These are phyloP conservation scores for Cordyceps fumosorosea DNA, from an alignment of 2,329 filamentous ascomycete genomes.

Conservation along the genomic window DNA sequence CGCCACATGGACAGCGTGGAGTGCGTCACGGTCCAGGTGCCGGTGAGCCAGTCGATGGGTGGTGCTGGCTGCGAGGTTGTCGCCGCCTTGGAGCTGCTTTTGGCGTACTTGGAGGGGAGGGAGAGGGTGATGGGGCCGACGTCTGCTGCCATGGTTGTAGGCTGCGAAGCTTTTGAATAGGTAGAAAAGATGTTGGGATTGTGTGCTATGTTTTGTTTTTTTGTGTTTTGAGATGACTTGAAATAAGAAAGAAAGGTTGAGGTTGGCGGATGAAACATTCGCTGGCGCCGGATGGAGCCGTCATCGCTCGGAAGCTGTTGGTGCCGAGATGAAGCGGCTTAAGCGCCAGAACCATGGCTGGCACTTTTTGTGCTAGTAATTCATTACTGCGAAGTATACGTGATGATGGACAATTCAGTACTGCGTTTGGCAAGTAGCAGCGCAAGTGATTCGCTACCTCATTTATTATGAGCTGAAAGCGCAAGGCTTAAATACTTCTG, in stretches of 20 bases:
- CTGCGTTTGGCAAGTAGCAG: no score
- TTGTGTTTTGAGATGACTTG: no score
- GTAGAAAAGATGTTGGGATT: no score
- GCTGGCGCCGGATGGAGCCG: neutral
- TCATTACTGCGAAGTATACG: no score
- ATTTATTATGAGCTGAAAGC: no score
- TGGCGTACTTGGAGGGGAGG: constrained; percentile 6
- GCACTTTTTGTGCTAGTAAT: no score
- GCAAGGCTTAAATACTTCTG: no score
- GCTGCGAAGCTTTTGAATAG: no score
- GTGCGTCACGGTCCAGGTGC: constrained; percentile 69
- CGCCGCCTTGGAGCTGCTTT: neutral
- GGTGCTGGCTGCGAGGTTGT: neutral
- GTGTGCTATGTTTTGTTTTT: no score
- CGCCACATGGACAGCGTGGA: constrained; percentile 77
- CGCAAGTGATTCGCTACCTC: no score
- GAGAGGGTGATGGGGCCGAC: constrained; percentile 4
- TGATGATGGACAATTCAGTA: no score
- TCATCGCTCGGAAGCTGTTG: neutral
- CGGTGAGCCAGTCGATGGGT: constrained; percentile 50
- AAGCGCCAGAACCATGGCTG: no score
- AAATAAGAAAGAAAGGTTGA: neutral
- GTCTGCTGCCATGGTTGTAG: neutral
- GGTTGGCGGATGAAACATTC: neutral
- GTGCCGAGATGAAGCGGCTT: neutral